phyloP scores from a whole-genome alignment of 1,139 yeast species.

The Wickerhamomyces sp. region DNA sequence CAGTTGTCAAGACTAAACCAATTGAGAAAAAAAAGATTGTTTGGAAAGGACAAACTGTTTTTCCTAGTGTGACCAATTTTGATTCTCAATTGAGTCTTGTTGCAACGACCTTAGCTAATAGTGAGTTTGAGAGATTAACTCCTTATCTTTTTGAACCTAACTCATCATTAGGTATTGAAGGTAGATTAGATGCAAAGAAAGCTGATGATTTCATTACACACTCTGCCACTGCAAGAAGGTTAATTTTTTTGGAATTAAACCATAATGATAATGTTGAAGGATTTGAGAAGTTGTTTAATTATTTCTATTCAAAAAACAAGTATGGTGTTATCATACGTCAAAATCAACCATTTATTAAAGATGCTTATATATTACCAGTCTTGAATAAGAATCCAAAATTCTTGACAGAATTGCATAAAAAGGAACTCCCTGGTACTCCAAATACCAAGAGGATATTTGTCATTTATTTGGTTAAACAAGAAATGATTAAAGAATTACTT shows the following conservation, averaged over 20 bases:
- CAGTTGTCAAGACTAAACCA: slow-evolving; percentile 5
- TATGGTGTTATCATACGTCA: slow-evolving; percentile 56
- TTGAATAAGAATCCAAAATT: slow-evolving; percentile 25
- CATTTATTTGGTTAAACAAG: slow-evolving; percentile 44
- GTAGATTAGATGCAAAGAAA: slow-evolving; percentile 48
- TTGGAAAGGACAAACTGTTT: slow-evolving; percentile 55
- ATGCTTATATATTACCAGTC: slow-evolving; percentile 53
- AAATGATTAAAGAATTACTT: slow-evolving; percentile 17
- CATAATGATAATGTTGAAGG: slow-evolving; percentile 23
- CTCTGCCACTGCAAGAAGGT: slow-evolving; percentile 38
- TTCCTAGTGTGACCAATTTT: slow-evolving; percentile 52
- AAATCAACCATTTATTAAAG: slow-evolving; percentile 50
- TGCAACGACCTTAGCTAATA: slow-evolving; percentile 31
- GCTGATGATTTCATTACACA: slow-evolving; percentile 57
- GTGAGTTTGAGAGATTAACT: slow-evolving; percentile 10
- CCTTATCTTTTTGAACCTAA: slow-evolving; percentile 29
- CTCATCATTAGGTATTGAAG: slow-evolving; percentile 48
- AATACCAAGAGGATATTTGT: slow-evolving; percentile 37
- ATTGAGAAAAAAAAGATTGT: slow-evolving; percentile 19
- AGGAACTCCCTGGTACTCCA: slow-evolving; percentile 9
- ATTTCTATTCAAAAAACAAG: slow-evolving; percentile 44
- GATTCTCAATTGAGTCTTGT: slow-evolving; percentile 40
- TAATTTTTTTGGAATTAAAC: slow-evolving; percentile 43
- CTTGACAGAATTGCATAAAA: slow-evolving; percentile 5
- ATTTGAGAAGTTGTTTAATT: slow-evolving; percentile 47